Conservation (phyloP, 164 flowering plant genomes). For the Umbilicus rupestris region DNA sequence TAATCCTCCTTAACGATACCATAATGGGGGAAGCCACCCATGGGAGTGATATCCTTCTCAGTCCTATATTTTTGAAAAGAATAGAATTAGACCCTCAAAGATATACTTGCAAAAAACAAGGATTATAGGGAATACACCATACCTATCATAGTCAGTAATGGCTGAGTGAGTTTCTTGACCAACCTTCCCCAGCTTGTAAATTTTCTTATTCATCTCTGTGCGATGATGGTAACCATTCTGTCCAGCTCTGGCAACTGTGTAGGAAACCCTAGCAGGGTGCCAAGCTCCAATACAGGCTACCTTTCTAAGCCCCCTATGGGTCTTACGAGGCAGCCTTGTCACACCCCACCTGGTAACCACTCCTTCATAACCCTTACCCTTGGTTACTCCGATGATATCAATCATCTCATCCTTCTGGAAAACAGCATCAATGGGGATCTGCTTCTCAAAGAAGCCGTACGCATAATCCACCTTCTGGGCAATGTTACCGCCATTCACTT, state of each 20-base stretch:
- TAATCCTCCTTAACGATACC: conserved; percentile 62
- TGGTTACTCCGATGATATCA: conserved; percentile 69
- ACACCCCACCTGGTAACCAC: conserved; percentile 84
- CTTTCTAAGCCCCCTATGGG: conserved; percentile 62
- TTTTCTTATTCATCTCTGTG: conserved; percentile 67
- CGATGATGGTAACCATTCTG: conserved; percentile 75
- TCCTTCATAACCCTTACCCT: conserved; percentile 76
- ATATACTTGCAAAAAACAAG: too few species aligned
- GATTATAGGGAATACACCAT: neutral
- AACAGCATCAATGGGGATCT: conserved; percentile 54
- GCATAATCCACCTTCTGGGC: conserved; percentile 67
- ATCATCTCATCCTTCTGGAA: conserved; percentile 81
- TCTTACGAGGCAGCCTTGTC: conserved; percentile 68
- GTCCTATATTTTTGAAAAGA: conserved; percentile 29
- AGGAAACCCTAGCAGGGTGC: conserved; percentile 76
- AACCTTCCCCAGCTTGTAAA: conserved; percentile 58
- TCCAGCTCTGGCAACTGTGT: conserved; percentile 69
- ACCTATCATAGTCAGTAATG: conserved; percentile 35
- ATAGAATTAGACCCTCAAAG: neutral
- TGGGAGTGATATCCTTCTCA: conserved; percentile 70
- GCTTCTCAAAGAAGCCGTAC: conserved; percentile 58
- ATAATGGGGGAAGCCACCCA: conserved; percentile 78
- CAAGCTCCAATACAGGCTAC: conserved; percentile 80
- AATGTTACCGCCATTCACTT: conserved; percentile 57
- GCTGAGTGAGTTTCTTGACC: conserved; percentile 54